phyloP scores from a whole-genome alignment of 1,139 yeast species.

The Yamadazyma dushanensis region DNA sequence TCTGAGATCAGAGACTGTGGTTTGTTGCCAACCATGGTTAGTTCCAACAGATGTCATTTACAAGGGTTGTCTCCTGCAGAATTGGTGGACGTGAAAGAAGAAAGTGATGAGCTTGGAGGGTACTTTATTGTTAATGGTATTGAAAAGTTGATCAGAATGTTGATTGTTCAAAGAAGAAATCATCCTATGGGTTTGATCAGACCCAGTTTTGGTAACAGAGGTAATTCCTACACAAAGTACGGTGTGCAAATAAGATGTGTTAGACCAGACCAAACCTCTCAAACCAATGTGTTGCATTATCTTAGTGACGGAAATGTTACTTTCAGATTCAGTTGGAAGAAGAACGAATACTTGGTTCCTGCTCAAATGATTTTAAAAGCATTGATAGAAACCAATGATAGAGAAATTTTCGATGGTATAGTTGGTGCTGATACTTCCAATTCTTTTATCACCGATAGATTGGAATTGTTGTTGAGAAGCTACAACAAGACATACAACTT shows the following conservation, averaged over 20 bases:
- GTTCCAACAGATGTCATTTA: slow-evolving; percentile 87
- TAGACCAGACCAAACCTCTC: slow-evolving; percentile 96
- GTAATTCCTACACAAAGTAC: slow-evolving; percentile 80
- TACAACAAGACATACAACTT: slow-evolving; percentile 74
- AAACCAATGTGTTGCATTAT: slow-evolving; percentile 93
- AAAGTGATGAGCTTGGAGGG: slow-evolving; percentile 95
- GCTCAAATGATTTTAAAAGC: slow-evolving; percentile 93
- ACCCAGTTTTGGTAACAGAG: slow-evolving; percentile 93
- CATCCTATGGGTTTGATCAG: slow-evolving; percentile 98
- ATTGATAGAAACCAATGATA: slow-evolving; percentile 83
- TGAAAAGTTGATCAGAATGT: slow-evolving; percentile 93
- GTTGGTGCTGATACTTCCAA: slow-evolving; percentile 85
- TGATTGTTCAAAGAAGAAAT: slow-evolving; percentile 95
- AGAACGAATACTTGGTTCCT: slow-evolving; percentile 92
- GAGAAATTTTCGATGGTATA: slow-evolving; percentile 94
- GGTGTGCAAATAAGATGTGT: slow-evolving; percentile 96
- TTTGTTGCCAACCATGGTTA: slow-evolving; percentile 85
- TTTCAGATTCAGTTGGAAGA: slow-evolving; percentile 94
- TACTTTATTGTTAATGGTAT: slow-evolving; percentile 96
- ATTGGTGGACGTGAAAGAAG: slow-evolving; percentile 78
- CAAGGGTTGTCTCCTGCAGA: slow-evolving; percentile 80
- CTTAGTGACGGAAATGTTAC: slow-evolving; percentile 95
- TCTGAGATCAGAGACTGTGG: slow-evolving; percentile 91
- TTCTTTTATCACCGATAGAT: slow-evolving; percentile 96
- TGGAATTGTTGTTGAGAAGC: slow-evolving; percentile 85